Conservation (phyloP, 345 rosid species). For the Acer saccharum region DNA sequence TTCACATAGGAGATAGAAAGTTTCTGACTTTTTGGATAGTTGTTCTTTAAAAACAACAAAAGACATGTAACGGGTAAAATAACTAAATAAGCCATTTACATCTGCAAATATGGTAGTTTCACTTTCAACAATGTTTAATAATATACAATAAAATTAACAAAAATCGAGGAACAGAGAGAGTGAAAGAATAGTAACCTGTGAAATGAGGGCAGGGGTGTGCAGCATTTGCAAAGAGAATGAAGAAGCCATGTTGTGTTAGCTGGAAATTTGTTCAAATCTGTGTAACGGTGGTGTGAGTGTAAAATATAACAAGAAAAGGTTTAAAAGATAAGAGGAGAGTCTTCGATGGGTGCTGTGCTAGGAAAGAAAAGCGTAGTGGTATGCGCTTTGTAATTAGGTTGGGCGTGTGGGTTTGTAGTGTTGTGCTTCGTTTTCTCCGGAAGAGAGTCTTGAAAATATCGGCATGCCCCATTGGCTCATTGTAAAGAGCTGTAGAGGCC, state of each 20-base stretch:
- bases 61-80: background rate
- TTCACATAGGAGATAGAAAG: background rate
- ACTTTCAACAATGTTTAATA: too few species aligned
- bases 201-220: slow-evolving; percentile 39
- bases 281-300: background rate
- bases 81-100: background rate
- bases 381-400: background rate
- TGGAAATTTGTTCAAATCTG: background rate
- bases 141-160: too few species aligned
- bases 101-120: too few species aligned
- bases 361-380: too few species aligned
- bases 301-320: too few species aligned
- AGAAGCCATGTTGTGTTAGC: slow-evolving; percentile 49
- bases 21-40: background rate
- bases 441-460: background rate
- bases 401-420: background rate
- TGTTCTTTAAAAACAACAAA: too few species aligned
- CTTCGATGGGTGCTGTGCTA: background rate
- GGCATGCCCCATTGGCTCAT: background rate
- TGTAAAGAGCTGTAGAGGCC: too few species aligned
- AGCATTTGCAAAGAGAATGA: slow-evolving; percentile 51
- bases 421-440: background rate
- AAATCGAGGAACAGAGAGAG: background rate
- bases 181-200: slow-evolving; percentile 42
- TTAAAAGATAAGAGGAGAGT: too few species aligned